These are phyloP conservation scores for Podaxis pistillaris DNA, from an alignment of 768 basidiomycete species.

Conservation along the genomic window DNA sequence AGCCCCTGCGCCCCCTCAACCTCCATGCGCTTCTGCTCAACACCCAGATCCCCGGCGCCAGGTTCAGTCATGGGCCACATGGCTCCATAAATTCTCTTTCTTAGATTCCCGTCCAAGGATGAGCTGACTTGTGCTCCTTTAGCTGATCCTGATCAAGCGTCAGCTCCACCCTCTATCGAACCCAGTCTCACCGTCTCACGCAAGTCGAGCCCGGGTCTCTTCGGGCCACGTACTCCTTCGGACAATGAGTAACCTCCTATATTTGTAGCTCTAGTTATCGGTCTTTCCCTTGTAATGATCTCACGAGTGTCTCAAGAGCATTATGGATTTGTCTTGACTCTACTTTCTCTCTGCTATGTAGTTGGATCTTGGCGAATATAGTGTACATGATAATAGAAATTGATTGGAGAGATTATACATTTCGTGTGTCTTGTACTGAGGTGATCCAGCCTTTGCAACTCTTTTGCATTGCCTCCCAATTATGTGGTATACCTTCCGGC, in stretches of 20 bases:
- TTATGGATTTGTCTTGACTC: background rate
- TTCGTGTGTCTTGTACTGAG: background rate
- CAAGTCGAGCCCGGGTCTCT: slow-evolving; percentile 61
- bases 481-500: too few relatives aligned
- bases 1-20: slow-evolving; percentile 34
- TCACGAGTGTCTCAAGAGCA: background rate
- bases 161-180: slow-evolving; percentile 60
- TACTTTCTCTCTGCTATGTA: background rate
- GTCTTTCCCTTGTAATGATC: background rate
- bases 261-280: background rate
- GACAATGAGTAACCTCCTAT: slow-evolving; percentile 1
- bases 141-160: slow-evolving; percentile 61
- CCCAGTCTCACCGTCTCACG: slow-evolving; percentile 63
- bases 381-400: background rate
- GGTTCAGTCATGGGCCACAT: slow-evolving; percentile 57
- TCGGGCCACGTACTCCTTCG: slow-evolving; percentile 62
- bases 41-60: slow-evolving; percentile 41
- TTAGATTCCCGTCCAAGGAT: slow-evolving; percentile 1
- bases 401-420: background rate
- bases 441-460: background rate
- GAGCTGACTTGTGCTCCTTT: background rate
- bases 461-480: background rate
- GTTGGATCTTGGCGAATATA: background rate
- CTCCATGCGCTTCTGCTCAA: slow-evolving; percentile 31
- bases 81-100: slow-evolving; percentile 50